These are phyloP conservation scores for Cynanchum wilfordii DNA, from an alignment of 257 asterid species.

Conservation along the genomic window DNA sequence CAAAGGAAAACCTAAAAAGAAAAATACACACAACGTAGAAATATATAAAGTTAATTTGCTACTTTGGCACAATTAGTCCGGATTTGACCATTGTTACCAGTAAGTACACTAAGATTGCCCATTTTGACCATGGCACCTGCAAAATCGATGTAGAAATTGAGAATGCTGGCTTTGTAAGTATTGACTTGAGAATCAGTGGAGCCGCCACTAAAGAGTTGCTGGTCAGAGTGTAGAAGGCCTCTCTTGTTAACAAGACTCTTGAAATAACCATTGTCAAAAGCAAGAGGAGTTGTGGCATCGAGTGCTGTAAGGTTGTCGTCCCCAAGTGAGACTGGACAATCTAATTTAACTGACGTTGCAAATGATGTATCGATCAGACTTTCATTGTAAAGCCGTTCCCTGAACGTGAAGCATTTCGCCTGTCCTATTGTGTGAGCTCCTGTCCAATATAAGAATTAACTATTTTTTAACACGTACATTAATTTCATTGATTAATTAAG, in stretches of 20 bases:
- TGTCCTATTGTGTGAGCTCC: constrained; percentile 67
- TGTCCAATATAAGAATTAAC: too few species aligned
- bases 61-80: constrained; percentile 51
- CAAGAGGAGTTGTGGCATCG: constrained; percentile 33
- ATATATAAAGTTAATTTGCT: constrained; percentile 26
- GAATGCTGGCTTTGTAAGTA: constrained; percentile 24
- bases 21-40: too few species aligned
- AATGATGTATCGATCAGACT: constrained; percentile 42
- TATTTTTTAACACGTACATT: too few species aligned
- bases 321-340: constrained; percentile 42
- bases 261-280: constrained; percentile 51
- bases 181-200: constrained; percentile 43
- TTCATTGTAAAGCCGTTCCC: constrained; percentile 53
- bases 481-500: too few species aligned
- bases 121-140: constrained; percentile 51
- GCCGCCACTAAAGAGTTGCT: constrained; percentile 51
- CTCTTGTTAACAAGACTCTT: constrained; percentile 29
- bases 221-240: constrained; percentile 64
- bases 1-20: neutral
- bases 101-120: constrained; percentile 50
- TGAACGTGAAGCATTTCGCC: constrained; percentile 48
- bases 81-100: constrained; percentile 47
- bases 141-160: constrained; percentile 40
- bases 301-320: constrained; percentile 47
- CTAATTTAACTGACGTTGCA: constrained; percentile 46